Conservation (phyloP, 2,329 filamentous ascomycete genomes). For the Curvularia sp. region DNA sequence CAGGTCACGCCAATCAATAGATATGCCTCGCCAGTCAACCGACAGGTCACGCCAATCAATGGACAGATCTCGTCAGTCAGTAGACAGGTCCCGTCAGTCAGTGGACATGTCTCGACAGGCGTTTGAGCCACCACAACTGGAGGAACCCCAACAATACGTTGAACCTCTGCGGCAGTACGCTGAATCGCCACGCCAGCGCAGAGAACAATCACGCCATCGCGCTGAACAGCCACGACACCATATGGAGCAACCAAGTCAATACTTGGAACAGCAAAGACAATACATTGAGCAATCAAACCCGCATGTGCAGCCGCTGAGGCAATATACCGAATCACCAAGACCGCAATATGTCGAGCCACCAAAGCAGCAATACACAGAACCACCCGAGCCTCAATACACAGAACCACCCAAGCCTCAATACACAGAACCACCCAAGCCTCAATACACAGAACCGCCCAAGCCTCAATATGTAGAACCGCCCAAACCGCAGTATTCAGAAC, state of each 20-base stretch:
- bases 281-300: conserved; percentile 11
- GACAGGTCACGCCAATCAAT: conserved; percentile 26
- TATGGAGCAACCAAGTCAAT: conserved; percentile 9
- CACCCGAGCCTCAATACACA: background rate
- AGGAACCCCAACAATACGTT: conserved; percentile 3
- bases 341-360: conserved; percentile 4
- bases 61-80: conserved; percentile 5
- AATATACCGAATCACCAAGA: conserved; percentile 9
- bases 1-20: conserved; percentile 7
- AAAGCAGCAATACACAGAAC: background rate
- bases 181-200: conserved; percentile 8
- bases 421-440: background rate
- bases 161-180: conserved; percentile 6
- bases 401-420: background rate
- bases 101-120: conserved; percentile 9
- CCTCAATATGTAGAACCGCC: too few species aligned
- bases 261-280: conserved; percentile 10
- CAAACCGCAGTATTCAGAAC: too few species aligned
- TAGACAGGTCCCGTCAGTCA: conserved; percentile 6
- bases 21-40: background rate
- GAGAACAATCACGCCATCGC: conserved; percentile 2
- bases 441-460: conserved; percentile 5
- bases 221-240: conserved; percentile 8
- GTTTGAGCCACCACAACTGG: conserved; percentile 7
- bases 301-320: conserved; percentile 10